Conservation (phyloP, 2,329 filamentous ascomycete species). For the Fusarium sulawesiense region DNA sequence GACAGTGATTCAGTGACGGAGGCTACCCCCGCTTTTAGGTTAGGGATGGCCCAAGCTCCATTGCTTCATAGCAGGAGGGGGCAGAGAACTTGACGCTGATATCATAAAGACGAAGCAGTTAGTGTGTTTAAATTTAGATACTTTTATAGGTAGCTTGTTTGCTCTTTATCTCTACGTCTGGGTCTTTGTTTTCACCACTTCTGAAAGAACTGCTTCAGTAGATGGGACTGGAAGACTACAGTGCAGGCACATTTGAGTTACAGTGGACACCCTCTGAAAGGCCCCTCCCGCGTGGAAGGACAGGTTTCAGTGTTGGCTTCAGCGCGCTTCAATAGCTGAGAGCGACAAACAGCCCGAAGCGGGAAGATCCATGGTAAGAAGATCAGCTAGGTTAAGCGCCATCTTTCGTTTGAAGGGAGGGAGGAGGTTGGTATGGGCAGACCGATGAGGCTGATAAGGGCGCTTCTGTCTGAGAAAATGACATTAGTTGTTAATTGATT, state of each 20-base stretch:
- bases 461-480: constrained; percentile 16
- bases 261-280: background rate
- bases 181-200: background rate
- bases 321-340: constrained; percentile 19
- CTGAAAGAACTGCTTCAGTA: background rate
- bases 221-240: background rate
- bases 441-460: constrained; percentile 18
- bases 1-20: constrained; percentile 39
- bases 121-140: background rate
- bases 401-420: constrained; percentile 16
- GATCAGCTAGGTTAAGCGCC: constrained; percentile 16
- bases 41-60: constrained; percentile 31
- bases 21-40: constrained; percentile 32
- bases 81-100: background rate
- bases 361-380: constrained; percentile 2
- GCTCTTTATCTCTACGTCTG: background rate
- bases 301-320: constrained; percentile 28
- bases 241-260: background rate
- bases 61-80: background rate
- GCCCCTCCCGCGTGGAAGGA: constrained; percentile 1
- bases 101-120: constrained; percentile 1
- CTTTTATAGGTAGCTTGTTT: background rate
- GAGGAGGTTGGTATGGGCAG: constrained; percentile 18
- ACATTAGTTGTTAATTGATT: background rate
- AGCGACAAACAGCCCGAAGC: constrained; percentile 7